Evolutionary conservation across 2,329 filamentous ascomycete species (phyloP).

Genomic region (Arthrobotrys sinensis): DNA sequence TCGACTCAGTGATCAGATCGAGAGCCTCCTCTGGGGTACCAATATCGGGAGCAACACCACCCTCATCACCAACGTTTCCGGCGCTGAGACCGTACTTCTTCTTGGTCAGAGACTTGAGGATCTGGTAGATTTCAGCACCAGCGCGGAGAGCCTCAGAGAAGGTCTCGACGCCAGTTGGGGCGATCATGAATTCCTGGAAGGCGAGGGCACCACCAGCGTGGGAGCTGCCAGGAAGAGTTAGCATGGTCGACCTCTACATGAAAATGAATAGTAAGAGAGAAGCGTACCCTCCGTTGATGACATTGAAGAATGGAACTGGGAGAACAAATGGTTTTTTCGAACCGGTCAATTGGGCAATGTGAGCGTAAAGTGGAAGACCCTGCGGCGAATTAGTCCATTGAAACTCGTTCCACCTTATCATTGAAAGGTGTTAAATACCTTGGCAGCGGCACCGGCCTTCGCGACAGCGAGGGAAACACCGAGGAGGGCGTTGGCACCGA

Average conservation of each 20-base stretch:
- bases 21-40: constrained; percentile 97
- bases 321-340: constrained; percentile 94
- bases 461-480: constrained; percentile 87
- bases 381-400: constrained; percentile 63
- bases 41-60: constrained; percentile 99
- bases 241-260: not conserved
- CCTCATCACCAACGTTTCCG: constrained; percentile 99
- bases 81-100: constrained; percentile 99
- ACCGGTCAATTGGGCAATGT: constrained; percentile 87
- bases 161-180: constrained; percentile 84
- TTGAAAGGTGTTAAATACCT: constrained; percentile 69
- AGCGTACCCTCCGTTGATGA: constrained; percentile 79
- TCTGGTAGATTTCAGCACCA: constrained; percentile 97
- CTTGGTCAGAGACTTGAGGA: constrained; percentile 96
- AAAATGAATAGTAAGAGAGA: not conserved
- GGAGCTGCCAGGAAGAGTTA: constrained; percentile 73
- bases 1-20: constrained; percentile 93
- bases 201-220: constrained; percentile 96
- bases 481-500: constrained; percentile 90
- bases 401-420: not conserved
- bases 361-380: constrained; percentile 87
- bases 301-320: constrained; percentile 93
- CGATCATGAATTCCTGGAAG: constrained; percentile 98
- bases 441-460: constrained; percentile 91
- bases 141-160: constrained; percentile 98